Percentiles rank a stretch among this genome's conserved stretches.
Conservation (phyloP, 768 basidiomycete genomes). For the Xerocomellus intermedius region DNA sequence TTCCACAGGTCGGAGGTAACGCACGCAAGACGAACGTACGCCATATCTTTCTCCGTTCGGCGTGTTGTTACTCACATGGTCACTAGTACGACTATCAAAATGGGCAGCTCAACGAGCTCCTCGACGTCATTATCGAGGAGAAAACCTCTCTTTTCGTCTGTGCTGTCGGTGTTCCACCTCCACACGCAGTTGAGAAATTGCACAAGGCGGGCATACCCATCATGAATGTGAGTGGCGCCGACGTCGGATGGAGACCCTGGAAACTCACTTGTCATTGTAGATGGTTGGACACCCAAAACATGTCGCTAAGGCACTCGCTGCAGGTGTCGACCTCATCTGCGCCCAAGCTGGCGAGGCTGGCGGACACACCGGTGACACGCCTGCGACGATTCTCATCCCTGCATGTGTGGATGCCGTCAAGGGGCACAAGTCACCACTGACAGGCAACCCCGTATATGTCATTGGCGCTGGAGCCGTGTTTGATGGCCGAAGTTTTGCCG, state of each 20-base stretch:
- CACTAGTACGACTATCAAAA: constrained; percentile 83
- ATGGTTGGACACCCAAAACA: constrained; percentile 97
- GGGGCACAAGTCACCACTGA: constrained; percentile 75
- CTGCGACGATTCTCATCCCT: constrained; percentile 85
- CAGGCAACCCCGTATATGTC: constrained; percentile 81
- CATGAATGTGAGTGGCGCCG: constrained; percentile 63
- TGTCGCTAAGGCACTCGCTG: constrained; percentile 74
- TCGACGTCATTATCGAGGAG: constrained; percentile 92
- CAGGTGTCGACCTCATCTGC: constrained; percentile 90
- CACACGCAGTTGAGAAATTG: constrained; percentile 72
- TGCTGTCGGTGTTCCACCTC: constrained; percentile 85
- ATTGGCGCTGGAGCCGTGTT: constrained; percentile 91
- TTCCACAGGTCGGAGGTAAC: constrained; percentile 83
- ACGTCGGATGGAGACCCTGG: neutral
- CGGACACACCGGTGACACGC: constrained; percentile 82
- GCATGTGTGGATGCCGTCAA: constrained; percentile 85
- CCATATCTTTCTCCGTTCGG: neutral
- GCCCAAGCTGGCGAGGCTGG: constrained; percentile 94
- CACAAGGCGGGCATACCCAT: constrained; percentile 83
- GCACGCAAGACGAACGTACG: constrained; percentile 89
- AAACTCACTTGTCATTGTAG: constrained; percentile 23
- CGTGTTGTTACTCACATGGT: neutral
- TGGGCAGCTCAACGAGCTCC: constrained; percentile 77
- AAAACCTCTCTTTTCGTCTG: constrained; percentile 87
- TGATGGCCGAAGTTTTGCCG: constrained; percentile 84